phyloP scores from a whole-genome alignment of 2,329 filamentous ascomycete species.

The Arthroderma uncinatum region DNA sequence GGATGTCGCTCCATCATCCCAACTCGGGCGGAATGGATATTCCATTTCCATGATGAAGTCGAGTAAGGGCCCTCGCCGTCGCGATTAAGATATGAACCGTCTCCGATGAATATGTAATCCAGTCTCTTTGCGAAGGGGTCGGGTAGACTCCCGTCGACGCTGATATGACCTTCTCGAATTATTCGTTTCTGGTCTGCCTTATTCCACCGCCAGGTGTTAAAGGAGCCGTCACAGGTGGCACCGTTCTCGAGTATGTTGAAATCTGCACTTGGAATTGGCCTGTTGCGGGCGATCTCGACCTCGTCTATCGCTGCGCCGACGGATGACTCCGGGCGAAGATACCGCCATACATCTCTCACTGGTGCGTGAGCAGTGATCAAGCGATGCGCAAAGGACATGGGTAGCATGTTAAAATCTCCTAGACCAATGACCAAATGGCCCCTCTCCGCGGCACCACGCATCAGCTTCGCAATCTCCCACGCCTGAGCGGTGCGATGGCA shows the following conservation, averaged over 20 bases:
- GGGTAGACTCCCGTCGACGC: slow-evolving; percentile 51
- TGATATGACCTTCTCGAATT: slow-evolving; percentile 51
- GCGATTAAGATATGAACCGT: slow-evolving; percentile 30
- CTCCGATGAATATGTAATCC: slow-evolving; percentile 83
- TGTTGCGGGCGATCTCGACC: slow-evolving; percentile 54
- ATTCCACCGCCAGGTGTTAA: slow-evolving; percentile 91
- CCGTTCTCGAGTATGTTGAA: slow-evolving; percentile 74
- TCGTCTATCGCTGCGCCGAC: slow-evolving; percentile 60
- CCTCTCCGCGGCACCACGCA: slow-evolving; percentile 66
- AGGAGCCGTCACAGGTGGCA: slow-evolving; percentile 69
- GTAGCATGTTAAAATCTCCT: slow-evolving; percentile 97
- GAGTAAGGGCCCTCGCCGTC: slow-evolving; percentile 7
- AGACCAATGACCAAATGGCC: slow-evolving; percentile 76
- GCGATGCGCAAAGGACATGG: slow-evolving; percentile 69
- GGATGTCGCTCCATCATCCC: slow-evolving; percentile 76
- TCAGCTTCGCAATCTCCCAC: slow-evolving; percentile 86
- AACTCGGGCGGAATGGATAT: slow-evolving; percentile 58
- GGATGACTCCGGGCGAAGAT: slow-evolving; percentile 72
- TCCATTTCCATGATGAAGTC: slow-evolving; percentile 45
- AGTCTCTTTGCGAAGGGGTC: slow-evolving; percentile 75
- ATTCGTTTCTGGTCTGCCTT: slow-evolving; percentile 58
- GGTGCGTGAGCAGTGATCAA: slow-evolving; percentile 68
- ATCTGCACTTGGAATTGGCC: slow-evolving; percentile 60
- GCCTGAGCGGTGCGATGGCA: slow-evolving; percentile 86
- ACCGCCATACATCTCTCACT: slow-evolving; percentile 73